Conservation (phyloP, 352 stramenopile genomes). For the Globisporangium ultimum region DNA sequence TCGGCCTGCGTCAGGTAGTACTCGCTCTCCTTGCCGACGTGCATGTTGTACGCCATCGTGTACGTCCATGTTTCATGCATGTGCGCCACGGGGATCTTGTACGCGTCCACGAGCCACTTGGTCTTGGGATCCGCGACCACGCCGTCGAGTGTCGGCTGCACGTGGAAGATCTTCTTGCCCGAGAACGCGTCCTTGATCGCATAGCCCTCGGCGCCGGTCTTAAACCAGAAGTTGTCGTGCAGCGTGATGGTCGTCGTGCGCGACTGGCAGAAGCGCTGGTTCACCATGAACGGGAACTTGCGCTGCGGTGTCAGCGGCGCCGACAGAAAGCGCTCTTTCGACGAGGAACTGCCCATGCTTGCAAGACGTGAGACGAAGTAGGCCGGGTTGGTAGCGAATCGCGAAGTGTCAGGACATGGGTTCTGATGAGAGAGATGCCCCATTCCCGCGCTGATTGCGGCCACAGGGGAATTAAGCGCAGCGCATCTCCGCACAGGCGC, state of each 20-base stretch:
- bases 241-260: conserved; percentile 33
- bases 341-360: conserved; percentile 18
- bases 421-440: too few relatives aligned
- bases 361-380: too few relatives aligned
- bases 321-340: conserved; percentile 26
- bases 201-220: conserved; percentile 16
- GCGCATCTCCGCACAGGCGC: too few relatives aligned
- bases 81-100: conserved; percentile 30
- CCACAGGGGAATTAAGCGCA: too few relatives aligned
- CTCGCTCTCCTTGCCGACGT: conserved; percentile 28
- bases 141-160: conserved; percentile 23
- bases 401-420: conserved; percentile 20
- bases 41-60: conserved; percentile 28
- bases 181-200: conserved; percentile 26
- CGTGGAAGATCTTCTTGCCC: conserved; percentile 25
- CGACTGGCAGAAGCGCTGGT: conserved; percentile 32
- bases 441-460: too few relatives aligned
- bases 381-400: conserved; percentile 27
- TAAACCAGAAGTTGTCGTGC: conserved; percentile 34
- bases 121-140: conserved; percentile 18
- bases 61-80: conserved; percentile 14
- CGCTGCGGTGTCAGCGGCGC: conserved; percentile 31
- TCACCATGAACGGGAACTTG: conserved; percentile 43
- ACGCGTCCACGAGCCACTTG: conserved; percentile 43
- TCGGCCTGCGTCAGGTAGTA: conserved; percentile 24